These are phyloP conservation scores for Ustanciosporium gigantosporum DNA, from an alignment of 1,284 basidiomycete species.

Conservation along the genomic window DNA sequence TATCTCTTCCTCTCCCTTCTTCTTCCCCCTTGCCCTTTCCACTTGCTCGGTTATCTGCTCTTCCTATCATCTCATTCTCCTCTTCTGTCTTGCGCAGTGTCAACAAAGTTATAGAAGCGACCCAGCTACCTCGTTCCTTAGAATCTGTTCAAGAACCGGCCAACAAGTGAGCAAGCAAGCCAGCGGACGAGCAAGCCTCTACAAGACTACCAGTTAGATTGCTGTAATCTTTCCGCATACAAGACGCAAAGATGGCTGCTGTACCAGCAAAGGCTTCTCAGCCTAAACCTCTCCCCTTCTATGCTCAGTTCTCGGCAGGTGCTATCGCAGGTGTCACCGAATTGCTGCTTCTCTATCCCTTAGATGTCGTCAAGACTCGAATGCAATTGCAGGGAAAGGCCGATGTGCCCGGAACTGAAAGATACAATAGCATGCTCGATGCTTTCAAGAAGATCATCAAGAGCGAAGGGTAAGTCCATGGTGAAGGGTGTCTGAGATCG, in stretches of 20 bases:
- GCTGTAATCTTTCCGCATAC: not conserved
- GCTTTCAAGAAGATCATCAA: constrained; percentile 76
- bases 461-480: constrained; percentile 82
- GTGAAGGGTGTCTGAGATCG: too few species aligned
- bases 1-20: too few species aligned
- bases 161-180: too few species aligned
- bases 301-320: constrained; percentile 84
- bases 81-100: too few species aligned
- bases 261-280: constrained; percentile 2
- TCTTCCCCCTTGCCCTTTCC: too few species aligned
- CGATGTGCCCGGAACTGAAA: constrained; percentile 64
- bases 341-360: constrained; percentile 88
- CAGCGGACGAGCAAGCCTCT: too few species aligned
- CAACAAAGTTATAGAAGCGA: too few species aligned
- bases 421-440: constrained; percentile 73
- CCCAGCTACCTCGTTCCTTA: too few species aligned
- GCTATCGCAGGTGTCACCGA: constrained; percentile 83
- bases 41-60: too few species aligned
- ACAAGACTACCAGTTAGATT: too few species aligned
- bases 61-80: too few species aligned
- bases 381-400: constrained; percentile 90
- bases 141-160: too few species aligned
- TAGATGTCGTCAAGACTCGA: constrained; percentile 81
- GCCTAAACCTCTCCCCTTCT: constrained; percentile 70
- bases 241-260: not conserved